Conservation (phyloP, 306 rosid species). For the Medicago truncatula region DNA sequence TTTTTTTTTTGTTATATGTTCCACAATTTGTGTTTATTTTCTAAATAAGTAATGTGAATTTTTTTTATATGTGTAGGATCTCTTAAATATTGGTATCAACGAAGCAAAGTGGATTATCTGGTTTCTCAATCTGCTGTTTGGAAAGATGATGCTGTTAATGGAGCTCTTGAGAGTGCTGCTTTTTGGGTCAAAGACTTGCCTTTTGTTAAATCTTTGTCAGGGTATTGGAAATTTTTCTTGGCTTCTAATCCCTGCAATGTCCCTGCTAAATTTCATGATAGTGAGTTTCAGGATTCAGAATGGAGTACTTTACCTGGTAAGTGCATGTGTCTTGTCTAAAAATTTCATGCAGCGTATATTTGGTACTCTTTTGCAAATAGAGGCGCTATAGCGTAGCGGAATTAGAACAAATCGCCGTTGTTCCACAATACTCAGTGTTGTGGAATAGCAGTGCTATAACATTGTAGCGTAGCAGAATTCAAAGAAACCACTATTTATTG, state of each 20-base stretch:
- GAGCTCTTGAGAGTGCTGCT: slow-evolving; percentile 81
- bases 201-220: slow-evolving; percentile 84
- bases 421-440: background rate
- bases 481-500: background rate
- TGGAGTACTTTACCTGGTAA: slow-evolving; percentile 88
- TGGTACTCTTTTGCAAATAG: background rate
- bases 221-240: slow-evolving; percentile 83
- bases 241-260: slow-evolving; percentile 72
- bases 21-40: background rate
- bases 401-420: background rate
- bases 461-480: background rate
- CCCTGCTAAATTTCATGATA: slow-evolving; percentile 67
- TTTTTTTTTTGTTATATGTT: background rate
- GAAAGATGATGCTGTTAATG: slow-evolving; percentile 79
- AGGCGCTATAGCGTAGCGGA: background rate
- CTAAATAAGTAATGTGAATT: slow-evolving; percentile 11
- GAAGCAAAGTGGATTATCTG: slow-evolving; percentile 74
- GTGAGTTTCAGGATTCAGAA: slow-evolving; percentile 64
- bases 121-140: slow-evolving; percentile 80
- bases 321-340: background rate
- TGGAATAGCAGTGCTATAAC: background rate
- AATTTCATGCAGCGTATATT: background rate
- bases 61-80: slow-evolving; percentile 63
- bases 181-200: slow-evolving; percentile 85
- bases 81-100: slow-evolving; percentile 82